Evolutionary conservation across 2,329 filamentous ascomycete genomes (phyloP).

Genomic region (Sclerotinia nivalis): DNA sequence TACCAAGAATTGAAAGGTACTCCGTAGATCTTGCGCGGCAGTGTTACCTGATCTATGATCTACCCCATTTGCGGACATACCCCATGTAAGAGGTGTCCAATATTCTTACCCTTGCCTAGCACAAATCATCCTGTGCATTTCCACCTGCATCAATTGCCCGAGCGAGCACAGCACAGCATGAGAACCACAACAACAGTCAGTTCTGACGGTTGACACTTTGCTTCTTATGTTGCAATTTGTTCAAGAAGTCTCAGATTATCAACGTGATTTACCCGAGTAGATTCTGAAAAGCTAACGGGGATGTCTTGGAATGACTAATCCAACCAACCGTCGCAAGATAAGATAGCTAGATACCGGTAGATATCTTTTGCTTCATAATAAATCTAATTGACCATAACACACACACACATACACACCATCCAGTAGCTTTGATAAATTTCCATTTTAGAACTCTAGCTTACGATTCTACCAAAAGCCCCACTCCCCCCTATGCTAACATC

Average conservation of each 20-base stretch:
- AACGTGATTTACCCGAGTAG: no score
- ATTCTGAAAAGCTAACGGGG: not conserved
- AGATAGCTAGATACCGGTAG: not conserved
- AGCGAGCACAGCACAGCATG: no score
- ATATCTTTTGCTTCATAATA: not conserved
- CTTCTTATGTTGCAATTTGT: no score
- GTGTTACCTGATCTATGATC: not conserved
- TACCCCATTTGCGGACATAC: not conserved
- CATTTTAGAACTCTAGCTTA: no score
- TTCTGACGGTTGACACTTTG: no score
- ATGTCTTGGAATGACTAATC: not conserved
- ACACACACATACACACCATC: no score
- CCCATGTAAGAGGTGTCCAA: not conserved
- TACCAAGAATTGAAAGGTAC: not conserved
- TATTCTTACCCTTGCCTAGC: not conserved
- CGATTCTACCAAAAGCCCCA: no score
- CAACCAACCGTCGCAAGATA: not conserved
- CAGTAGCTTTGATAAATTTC: no score
- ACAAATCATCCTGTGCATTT: no score
- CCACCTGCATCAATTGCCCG: no score
- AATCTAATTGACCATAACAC: not conserved
- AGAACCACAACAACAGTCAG: no score
- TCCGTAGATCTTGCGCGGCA: not conserved
- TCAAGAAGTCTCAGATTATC: no score
- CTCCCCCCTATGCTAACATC: not conserved